Percentiles rank a stretch among this genome's conserved stretches.
These are phyloP conservation scores for Coprinopsis sp. DNA, from an alignment of 768 basidiomycete genomes.

Conservation along the genomic window DNA sequence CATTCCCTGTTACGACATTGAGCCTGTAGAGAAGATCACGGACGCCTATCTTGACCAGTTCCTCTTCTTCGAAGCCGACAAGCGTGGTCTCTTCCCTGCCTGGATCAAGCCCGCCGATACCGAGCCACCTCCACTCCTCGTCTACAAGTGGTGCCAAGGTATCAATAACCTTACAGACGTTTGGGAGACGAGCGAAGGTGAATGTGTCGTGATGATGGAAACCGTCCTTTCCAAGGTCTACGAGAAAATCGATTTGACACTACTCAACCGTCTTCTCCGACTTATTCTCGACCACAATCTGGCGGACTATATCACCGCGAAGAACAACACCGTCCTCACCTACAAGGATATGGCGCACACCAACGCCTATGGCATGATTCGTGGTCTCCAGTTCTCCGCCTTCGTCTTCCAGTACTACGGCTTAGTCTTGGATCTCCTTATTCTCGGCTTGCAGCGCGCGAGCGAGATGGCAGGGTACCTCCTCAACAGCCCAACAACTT, in stretches of 20 bases:
- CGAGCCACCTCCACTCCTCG: constrained; percentile 92
- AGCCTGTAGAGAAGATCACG: constrained; percentile 99
- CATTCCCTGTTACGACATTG: constrained; percentile 98
- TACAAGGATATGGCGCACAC: constrained; percentile 85
- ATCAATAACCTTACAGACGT: constrained; percentile 98
- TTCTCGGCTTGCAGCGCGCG: constrained; percentile 95
- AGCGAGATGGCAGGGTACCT: constrained; percentile 99
- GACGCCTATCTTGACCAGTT: constrained; percentile 99
- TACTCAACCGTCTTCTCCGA: constrained; percentile 91
- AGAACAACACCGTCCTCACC: constrained; percentile 81
- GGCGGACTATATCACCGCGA: constrained; percentile 98
- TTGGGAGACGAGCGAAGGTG: constrained; percentile 98
- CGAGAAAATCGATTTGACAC: constrained; percentile 96
- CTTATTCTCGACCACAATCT: constrained; percentile 97
- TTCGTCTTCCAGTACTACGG: constrained; percentile 99
- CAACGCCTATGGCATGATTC: constrained; percentile 94
- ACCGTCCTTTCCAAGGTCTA: constrained; percentile 97
- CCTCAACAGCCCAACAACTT: constrained; percentile 98
- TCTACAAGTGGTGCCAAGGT: constrained; percentile 99
- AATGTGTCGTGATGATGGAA: constrained; percentile 99
- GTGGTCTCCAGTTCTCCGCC: constrained; percentile 96
- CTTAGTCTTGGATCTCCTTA: constrained; percentile 88
- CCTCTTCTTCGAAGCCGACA: constrained; percentile 98
- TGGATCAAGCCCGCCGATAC: constrained; percentile 99
- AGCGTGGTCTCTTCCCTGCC: constrained; percentile 94